A percentile compares a stretch with the other conserved stretches of the same genome.
Evolutionary conservation across 345 rosid genomes (phyloP).

Genomic region (Limnanthes douglasii): DNA sequence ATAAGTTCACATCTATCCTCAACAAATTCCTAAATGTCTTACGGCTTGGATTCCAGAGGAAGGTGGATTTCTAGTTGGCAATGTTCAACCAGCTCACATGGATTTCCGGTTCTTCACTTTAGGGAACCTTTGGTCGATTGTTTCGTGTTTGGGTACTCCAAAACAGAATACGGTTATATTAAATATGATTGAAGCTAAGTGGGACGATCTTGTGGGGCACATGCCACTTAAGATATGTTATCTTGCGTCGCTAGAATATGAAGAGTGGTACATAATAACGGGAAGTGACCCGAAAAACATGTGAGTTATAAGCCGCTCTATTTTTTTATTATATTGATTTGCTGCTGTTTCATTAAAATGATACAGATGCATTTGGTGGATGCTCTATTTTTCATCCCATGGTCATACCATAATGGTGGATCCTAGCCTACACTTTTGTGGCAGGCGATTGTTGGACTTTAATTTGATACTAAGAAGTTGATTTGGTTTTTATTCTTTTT

Average conservation of each 20-base stretch:
- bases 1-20: slow-evolving; percentile 94
- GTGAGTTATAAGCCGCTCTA: no score
- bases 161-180: slow-evolving; percentile 50
- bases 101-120: slow-evolving; percentile 85
- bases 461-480: no score
- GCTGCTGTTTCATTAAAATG: slow-evolving; percentile 1
- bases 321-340: slow-evolving; percentile 2
- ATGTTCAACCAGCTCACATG: slow-evolving; percentile 93
- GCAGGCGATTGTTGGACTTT: slow-evolving; percentile 43
- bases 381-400: slow-evolving; percentile 39
- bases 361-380: neutral
- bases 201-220: slow-evolving; percentile 67
- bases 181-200: slow-evolving; percentile 64
- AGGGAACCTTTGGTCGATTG: slow-evolving; percentile 74
- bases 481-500: no score
- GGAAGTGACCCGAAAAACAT: slow-evolving; percentile 94
- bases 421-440: slow-evolving; percentile 97
- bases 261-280: slow-evolving; percentile 83
- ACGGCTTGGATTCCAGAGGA: slow-evolving; percentile 85
- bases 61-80: slow-evolving; percentile 66
- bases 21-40: slow-evolving; percentile 81
- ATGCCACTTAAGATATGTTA: slow-evolving; percentile 93
- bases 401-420: slow-evolving; percentile 95
- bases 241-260: slow-evolving; percentile 73
- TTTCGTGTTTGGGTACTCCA: slow-evolving; percentile 36